A percentile compares a stretch with the other conserved stretches of the same genome.
Conservation (phyloP, 345 rosid species). For the Brassica rapa region DNA sequence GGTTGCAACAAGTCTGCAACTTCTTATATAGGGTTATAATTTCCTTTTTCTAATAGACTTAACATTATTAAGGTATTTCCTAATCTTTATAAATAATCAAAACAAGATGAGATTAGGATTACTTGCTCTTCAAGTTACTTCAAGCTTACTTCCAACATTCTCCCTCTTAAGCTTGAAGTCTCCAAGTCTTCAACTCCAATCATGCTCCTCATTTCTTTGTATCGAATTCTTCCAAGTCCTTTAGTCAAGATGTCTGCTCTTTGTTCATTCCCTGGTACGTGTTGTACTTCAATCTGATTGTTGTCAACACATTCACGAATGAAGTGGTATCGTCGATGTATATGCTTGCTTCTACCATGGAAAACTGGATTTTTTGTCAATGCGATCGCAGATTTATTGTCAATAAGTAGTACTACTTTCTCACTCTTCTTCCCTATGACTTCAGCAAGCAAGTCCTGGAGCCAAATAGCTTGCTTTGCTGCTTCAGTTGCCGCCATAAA, state of each 20-base stretch:
- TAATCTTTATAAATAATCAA: not conserved
- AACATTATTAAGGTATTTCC: not conserved
- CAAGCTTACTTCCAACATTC: too few species aligned
- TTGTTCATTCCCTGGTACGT: not conserved
- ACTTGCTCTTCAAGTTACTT: too few species aligned
- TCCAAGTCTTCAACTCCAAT: not conserved
- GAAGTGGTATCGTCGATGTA: not conserved
- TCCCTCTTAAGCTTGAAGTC: not conserved
- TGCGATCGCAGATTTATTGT: not conserved
- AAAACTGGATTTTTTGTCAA: not conserved
- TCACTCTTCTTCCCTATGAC: not conserved
- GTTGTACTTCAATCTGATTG: not conserved
- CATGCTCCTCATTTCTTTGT: not conserved
- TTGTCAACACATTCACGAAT: not conserved
- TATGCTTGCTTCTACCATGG: not conserved
- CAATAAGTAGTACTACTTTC: not conserved
- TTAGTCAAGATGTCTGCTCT: not conserved
- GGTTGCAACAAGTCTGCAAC: not conserved
- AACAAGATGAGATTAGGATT: not conserved
- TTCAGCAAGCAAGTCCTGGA: not conserved
- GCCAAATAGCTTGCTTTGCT: not conserved
- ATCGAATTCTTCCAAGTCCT: not conserved
- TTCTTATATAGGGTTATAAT: not conserved
- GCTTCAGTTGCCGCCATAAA: not conserved
- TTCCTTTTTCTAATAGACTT: not conserved